Conservation (phyloP, 78 protist genomes). For the Planoprotostelium fungivorum region DNA sequence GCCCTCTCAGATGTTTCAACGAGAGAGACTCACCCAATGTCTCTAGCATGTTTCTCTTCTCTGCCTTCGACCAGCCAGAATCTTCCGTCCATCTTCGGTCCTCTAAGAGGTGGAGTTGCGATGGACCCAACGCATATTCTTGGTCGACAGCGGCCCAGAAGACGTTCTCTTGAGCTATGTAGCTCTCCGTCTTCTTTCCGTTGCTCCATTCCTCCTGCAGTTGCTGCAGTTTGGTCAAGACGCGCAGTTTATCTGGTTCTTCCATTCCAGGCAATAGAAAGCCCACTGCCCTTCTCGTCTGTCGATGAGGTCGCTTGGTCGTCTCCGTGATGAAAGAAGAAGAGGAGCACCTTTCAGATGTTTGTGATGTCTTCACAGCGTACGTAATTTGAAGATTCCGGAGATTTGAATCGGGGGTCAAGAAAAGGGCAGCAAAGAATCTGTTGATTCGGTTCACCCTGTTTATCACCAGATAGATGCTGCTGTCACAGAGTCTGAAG, state of each 20-base stretch:
- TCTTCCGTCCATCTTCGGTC: background rate
- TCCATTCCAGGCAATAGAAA: background rate
- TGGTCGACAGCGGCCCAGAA: background rate
- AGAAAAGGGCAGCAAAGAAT: no score
- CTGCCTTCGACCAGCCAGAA: background rate
- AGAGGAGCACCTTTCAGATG: no score
- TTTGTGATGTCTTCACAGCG: no score
- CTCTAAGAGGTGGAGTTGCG: background rate
- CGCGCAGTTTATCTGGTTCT: background rate
- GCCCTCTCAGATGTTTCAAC: background rate
- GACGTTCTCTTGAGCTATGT: background rate
- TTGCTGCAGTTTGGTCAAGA: background rate
- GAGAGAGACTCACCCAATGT: background rate
- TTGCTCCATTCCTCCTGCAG: background rate
- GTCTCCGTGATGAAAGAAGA: no score
- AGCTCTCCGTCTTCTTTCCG: background rate
- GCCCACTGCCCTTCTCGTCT: background rate
- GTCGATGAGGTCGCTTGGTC: background rate
- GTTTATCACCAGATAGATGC: no score
- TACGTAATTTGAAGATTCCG: no score
- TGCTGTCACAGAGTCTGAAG: no score
- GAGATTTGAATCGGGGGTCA: no score
- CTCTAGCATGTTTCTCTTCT: background rate
- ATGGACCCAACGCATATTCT: background rate
- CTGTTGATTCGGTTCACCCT: no score